A percentile compares a stretch with the other conserved stretches of the same genome.
phyloP scores from a whole-genome alignment of 495 filamentous ascomycete genomes.

The Penicillium mononematosum region DNA sequence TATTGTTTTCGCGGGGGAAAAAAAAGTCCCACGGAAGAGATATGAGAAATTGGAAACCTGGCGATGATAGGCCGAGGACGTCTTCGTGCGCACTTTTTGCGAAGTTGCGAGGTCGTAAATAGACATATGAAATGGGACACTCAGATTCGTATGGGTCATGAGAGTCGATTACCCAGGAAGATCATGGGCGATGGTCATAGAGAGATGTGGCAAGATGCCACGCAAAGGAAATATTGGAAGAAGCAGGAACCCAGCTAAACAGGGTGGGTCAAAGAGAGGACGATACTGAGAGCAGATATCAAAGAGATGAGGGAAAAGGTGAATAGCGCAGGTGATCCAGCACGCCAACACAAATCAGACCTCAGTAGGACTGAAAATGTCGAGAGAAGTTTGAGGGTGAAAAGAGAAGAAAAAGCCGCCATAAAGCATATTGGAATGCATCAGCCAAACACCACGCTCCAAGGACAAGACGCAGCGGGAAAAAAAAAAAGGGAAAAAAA shows the following conservation, averaged over 20 bases:
- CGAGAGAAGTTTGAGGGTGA: slow-evolving; percentile 12
- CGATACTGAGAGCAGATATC: slow-evolving; percentile 28
- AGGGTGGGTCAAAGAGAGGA: slow-evolving; percentile 16
- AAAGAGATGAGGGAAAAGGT: slow-evolving; percentile 2
- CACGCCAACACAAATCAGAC: slow-evolving; percentile 2
- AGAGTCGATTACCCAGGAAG: slow-evolving; percentile 12
- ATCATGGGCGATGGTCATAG: slow-evolving; percentile 21
- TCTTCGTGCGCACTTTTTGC: slow-evolving; percentile 25
- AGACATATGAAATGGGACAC: slow-evolving; percentile 34
- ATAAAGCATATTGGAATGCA: slow-evolving; percentile 10
- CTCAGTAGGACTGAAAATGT: not conserved
- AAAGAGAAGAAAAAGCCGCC: slow-evolving; percentile 17
- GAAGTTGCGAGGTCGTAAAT: slow-evolving; percentile 23
- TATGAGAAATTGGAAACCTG: slow-evolving; percentile 8
- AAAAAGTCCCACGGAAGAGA: slow-evolving; percentile 4
- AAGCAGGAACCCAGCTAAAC: slow-evolving; percentile 10
- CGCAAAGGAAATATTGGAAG: slow-evolving; percentile 18
- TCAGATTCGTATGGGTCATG: slow-evolving; percentile 20
- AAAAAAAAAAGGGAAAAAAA: slow-evolving; percentile 1
- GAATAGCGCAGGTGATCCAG: slow-evolving; percentile 2
- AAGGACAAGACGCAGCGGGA: slow-evolving; percentile 18
- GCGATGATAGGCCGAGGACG: slow-evolving; percentile 21
- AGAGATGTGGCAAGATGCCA: slow-evolving; percentile 6
- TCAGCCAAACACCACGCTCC: slow-evolving; percentile 28
- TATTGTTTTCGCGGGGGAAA: slow-evolving; percentile 11